A percentile compares a stretch with the other conserved stretches of the same genome.
phyloP scores from a whole-genome alignment of 176 grass and related monocot genomes.

The Hordeum marinum region DNA sequence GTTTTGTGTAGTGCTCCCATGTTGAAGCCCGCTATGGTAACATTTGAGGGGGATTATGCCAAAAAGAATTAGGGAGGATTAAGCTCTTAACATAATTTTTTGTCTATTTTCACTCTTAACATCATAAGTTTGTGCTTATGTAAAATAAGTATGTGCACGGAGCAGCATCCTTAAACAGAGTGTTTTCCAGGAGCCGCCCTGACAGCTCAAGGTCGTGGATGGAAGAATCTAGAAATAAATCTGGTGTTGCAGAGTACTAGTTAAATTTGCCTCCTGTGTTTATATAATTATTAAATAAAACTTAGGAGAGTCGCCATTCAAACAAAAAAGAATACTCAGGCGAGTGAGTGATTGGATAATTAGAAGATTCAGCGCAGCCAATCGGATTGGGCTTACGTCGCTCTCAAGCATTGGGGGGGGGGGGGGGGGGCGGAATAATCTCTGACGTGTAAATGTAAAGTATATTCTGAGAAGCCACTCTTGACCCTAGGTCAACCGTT shows the following conservation, averaged over 20 bases:
- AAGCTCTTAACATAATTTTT: no score
- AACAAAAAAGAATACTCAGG: background rate
- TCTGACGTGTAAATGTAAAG: background rate
- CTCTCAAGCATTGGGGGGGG: conserved; percentile 31
- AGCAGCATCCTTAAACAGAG: no score
- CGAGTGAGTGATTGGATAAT: background rate
- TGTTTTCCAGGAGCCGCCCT: no score
- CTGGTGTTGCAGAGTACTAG: background rate
- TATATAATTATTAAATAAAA: background rate
- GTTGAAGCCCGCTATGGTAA: no score
- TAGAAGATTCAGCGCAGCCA: background rate
- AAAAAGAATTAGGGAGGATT: no score
- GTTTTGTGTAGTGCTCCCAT: no score
- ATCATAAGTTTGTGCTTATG: no score
- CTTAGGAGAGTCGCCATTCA: no score
- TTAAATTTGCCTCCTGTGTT: background rate
- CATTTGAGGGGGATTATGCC: no score
- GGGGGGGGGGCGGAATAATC: background rate
- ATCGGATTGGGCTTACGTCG: background rate
- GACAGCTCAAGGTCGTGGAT: no score
- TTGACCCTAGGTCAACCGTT: background rate
- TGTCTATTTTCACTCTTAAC: no score
- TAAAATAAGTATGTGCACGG: no score
- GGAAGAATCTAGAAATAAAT: background rate
- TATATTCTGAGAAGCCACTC: background rate